Base-by-base conservation (phyloP, 768 basidiomycete genomes). In the Phlebiopsis flavidoalba region DNA sequence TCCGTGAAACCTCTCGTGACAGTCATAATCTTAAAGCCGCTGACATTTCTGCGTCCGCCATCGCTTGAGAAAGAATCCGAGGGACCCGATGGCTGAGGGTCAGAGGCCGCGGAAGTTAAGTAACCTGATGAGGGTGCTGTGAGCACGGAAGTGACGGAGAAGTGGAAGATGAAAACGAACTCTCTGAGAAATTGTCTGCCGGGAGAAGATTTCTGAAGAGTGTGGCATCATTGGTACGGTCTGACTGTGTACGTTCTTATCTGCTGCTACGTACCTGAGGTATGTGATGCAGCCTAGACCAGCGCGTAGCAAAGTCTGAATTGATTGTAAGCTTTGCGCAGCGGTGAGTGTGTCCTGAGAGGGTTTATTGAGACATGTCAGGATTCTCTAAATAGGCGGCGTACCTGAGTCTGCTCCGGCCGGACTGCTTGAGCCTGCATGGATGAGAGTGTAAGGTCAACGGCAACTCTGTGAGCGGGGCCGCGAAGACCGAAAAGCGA, bases 221-320 rank as follows among this genome's bases (percentile, higher is more conserved):
- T 14, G 21, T 2, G 50, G 60, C 8, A 63, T n/a, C 8, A 37
- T 64, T 10, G 56, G 58, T 35, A 31, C 14, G 35, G 33, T 60
- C 51, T 52, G 46, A 63, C 21, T 67, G 54, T 61, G 40, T 65
- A 58, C 15, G 52, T 31, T 31, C 6, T 6, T 53, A 53, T 21
- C 14, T 36, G 17, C 17, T 37, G 15, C 22, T 10, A 45, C 60
- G 35, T 64, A 85, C 90, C 90, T 83, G 60, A 93, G 73, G 71
- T 86, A 93, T 15, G 89, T 83, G 58, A 93, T 89, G 58, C 88
- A 88, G 0, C 88, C 88, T 48, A 93, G 71, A 10, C 88, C 87
- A 8, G 90, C 88, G 61, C 79, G 80, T 6, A 93, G 74, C 47
- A 93, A 75, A 11, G 88, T 90, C 67, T 91, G 83, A 11, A 92